Base-by-base conservation (phyloP, 73 alveolate genomes). In the Durusdinium trenchii region DNA sequence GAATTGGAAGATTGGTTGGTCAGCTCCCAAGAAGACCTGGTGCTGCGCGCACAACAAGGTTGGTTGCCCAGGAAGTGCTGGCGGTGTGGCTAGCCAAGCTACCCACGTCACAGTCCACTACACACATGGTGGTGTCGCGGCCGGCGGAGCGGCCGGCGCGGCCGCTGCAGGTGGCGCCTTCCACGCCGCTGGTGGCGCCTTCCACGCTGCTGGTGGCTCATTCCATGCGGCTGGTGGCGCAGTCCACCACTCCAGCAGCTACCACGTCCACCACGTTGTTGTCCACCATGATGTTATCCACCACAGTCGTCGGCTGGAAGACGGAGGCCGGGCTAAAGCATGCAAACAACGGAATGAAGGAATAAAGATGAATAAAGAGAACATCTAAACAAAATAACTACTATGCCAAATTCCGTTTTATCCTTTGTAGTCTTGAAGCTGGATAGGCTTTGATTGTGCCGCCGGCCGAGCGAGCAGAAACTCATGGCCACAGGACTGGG, bases 1-100 rank as follows among this genome's bases (percentile, higher is more conserved):
- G 73, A 89, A 89, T 48, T 89, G 96, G 96, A 46, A 28, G 86
- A 47, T 43, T 35, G 96, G 96, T 28, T 89, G 96, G 96, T 89
- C 96, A 0, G 73, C 1, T 7, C 54, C 86, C 64, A 89, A 89
- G 86, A 43, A 89, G 86, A 12, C 51, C 28, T 84, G 94, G 94
- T 84, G 94, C 52, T 84, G 94, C 76, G 3, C n/a, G 26, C 75
- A 84, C 75, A 12, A 52, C 28, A 84, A 84, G 50, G 26, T 51
- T 35, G 94, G 94, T 38, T 84, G 94, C 52, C 94, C 94, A 4
- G 94, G 94, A 4, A 42, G 36, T 6, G 94, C 50, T 10, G 92
- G 92, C 46, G 92, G 92, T 14, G 35, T 2, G 23, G 92, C 50
- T 36, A 48, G 36, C 36, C 48, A 23, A 35, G 46, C 92, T 12